These are phyloP conservation scores for Euphorbia lathyris DNA, from an alignment of 345 rosid genomes.

Conservation along the genomic window DNA sequence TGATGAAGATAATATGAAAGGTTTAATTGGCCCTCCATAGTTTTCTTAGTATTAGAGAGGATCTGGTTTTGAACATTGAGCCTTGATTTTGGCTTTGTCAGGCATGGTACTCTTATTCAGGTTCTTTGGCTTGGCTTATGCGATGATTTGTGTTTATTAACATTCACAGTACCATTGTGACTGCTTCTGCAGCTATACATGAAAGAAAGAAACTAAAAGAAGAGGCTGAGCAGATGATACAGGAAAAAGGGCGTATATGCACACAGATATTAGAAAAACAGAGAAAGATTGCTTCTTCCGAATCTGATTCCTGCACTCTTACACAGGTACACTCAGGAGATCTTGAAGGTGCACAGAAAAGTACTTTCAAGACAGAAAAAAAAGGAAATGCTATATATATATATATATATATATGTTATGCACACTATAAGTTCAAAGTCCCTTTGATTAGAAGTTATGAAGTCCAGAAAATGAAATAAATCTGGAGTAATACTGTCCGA, in stretches of 20 bases:
- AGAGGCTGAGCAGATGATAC: conserved; percentile 48
- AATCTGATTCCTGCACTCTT: conserved; percentile 59
- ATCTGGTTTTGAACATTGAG: background rate
- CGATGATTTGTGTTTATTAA: background rate
- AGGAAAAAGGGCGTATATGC: conserved; percentile 54
- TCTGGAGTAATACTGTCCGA: background rate
- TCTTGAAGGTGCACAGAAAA: background rate
- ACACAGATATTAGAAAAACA: conserved; percentile 53
- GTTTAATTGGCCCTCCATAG: background rate
- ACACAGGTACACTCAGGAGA: conserved; percentile 40
- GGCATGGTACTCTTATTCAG: background rate
- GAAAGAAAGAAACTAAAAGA: conserved; percentile 41
- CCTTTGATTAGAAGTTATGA: background rate
- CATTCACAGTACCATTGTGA: background rate
- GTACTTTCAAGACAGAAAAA: background rate
- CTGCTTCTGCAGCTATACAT: conserved; percentile 46
- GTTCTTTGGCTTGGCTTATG: conserved; percentile 3
- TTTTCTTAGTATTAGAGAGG: background rate
- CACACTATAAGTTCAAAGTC: background rate
- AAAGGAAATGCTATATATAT: too few species aligned
- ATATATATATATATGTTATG: background rate
- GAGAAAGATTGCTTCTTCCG: conserved; percentile 46
- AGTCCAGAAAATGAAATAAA: background rate
- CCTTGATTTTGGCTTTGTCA: background rate
- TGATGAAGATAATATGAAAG: background rate